Evolutionary conservation across 208 protist species (phyloP), one percentile per base, ranked within the genome.

Genomic region (Trypanosoma caninum): DNA sequence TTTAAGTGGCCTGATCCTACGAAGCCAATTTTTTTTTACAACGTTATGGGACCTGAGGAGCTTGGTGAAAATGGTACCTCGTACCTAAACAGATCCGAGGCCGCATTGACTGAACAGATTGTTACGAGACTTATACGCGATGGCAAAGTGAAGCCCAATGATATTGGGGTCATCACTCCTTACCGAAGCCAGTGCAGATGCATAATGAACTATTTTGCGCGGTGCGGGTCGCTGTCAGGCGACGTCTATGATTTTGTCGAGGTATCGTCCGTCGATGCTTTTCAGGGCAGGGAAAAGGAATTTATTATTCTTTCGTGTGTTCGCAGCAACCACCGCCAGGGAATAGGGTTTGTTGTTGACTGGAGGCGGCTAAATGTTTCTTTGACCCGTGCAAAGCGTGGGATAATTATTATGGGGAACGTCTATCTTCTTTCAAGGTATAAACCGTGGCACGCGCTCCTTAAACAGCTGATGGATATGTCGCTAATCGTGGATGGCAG

Each of bases 251-350:
- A 82, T 51, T 67, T 76, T 1, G 80, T 99, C 50, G 97, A 99
- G 74, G 78, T 98, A 13, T 91, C 93, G 0, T 88, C 74, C 46
- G 97, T 98, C 0, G 97, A 99, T 72, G 82, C 90, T 5, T 98
- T 99, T 80, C 97, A 98, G 76, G 97, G 97, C 0, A 72, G 97
- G 55, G 97, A 99, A 79, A 99, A 99, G 60, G 97, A 99, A 59
- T 98, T 92, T 67, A 99, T 99, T 59, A 97, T 99, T 27, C 65
- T 99, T 3, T 98, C 96, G 0, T 99, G 97, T 83, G 97, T 99
- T 0, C 80, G 98, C 33, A 95, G 80, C 18, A 99, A 99, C 64
- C 82, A 98, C 8, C 58, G 90, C 20, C 79, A 95, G 64, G 82
- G 91, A 48, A 99, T 99, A 69, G 98, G 98, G 28, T 99, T 99